Conservation (phyloP, 73 alveolate genomes). For the Blepharisma japonicum region DNA sequence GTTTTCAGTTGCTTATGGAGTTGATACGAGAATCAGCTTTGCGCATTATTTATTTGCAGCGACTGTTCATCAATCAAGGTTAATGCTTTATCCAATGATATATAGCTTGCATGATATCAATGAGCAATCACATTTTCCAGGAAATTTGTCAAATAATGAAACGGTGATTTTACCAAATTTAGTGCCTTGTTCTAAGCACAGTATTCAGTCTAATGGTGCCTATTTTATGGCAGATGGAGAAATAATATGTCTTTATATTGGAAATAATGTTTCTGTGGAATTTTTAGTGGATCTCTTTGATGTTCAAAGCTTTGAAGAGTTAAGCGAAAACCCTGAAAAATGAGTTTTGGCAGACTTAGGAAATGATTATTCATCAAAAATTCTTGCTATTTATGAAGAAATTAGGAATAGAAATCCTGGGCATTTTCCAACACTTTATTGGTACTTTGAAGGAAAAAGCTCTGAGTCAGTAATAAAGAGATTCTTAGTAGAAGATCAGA, state of each 20-base stretch:
- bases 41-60: background rate
- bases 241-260: background rate
- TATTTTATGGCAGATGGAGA: background rate
- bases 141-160: background rate
- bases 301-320: background rate
- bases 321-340: background rate
- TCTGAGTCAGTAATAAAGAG: background rate
- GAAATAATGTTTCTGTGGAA: background rate
- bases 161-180: background rate
- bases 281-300: background rate
- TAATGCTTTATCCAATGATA: conserved; percentile 11
- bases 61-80: background rate
- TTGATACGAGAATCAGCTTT: background rate
- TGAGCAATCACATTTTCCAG: background rate
- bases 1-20: background rate
- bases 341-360: background rate
- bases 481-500: background rate
- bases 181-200: background rate
- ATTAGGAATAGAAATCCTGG: conserved; percentile 2
- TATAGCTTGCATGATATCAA: background rate
- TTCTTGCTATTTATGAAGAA: background rate
- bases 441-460: background rate
- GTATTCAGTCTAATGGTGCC: background rate
- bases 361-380: background rate
- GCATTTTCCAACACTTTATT: background rate